phyloP scores from a whole-genome alignment of 2,329 filamentous ascomycete genomes.

The Penicillium psychrosexuale region DNA sequence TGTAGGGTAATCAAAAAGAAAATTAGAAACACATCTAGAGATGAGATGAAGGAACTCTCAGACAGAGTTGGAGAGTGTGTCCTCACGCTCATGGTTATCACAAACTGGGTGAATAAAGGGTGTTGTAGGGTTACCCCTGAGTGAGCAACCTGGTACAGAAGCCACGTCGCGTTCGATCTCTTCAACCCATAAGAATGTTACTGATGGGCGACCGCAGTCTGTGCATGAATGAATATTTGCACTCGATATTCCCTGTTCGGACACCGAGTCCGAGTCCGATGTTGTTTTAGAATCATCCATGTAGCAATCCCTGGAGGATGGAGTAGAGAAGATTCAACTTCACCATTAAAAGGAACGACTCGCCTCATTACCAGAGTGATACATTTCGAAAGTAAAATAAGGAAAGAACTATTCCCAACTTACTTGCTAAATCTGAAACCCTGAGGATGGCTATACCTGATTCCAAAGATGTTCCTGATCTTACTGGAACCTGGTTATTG shows the following conservation, averaged over 20 bases:
- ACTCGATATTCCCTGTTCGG: constrained; percentile 1
- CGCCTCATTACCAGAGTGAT: not conserved
- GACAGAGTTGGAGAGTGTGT: not conserved
- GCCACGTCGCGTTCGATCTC: not conserved
- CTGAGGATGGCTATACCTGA: constrained; percentile 5
- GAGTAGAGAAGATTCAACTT: not conserved
- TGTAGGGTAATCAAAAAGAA: not conserved
- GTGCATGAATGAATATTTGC: not conserved
- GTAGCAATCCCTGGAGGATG: not conserved
- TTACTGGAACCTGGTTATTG: constrained; percentile 16
- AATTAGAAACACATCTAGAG: not conserved
- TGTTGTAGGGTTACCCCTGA: not conserved
- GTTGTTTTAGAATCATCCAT: not conserved
- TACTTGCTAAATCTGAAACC: not conserved
- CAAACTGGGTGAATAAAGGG: not conserved
- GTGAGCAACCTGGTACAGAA: not conserved
- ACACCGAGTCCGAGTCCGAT: constrained; percentile 19
- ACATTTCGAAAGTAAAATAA: no score
- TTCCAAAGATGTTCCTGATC: constrained; percentile 3
- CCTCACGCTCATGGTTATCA: not conserved
- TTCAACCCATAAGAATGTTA: not conserved
- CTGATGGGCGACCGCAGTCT: not conserved
- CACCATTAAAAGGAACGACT: not conserved
- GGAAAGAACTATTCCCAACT: no score
- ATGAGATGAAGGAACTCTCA: not conserved